Percentiles rank a stretch among this genome's conserved stretches.
phyloP scores from a whole-genome alignment of 768 basidiomycete species.

The Chalciporus piperatus region DNA sequence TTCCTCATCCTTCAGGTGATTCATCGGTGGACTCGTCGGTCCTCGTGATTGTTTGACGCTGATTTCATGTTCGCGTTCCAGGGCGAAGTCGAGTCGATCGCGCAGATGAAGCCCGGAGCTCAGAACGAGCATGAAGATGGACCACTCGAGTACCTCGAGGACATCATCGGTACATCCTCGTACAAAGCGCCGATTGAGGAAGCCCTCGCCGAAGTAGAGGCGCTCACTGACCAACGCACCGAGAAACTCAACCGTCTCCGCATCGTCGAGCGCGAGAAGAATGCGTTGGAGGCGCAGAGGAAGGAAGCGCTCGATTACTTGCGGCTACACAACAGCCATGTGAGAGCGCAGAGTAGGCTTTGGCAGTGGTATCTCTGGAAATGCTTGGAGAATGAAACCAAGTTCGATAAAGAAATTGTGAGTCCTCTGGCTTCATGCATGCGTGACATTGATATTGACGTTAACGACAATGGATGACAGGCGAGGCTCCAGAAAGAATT shows the following conservation, averaged over 20 bases:
- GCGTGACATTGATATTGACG: neutral
- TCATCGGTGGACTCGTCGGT: neutral
- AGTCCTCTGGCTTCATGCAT: conserved; percentile 20
- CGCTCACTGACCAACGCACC: conserved; percentile 74
- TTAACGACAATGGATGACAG: conserved; percentile 34
- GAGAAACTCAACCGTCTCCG: conserved; percentile 85
- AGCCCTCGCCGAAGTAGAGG: conserved; percentile 76
- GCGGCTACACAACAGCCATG: conserved; percentile 76
- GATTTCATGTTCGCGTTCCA: conserved; percentile 27
- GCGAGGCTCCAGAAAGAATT: conserved; percentile 56
- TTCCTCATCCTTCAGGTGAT: conserved; percentile 93
- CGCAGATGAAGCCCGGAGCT: conserved; percentile 98
- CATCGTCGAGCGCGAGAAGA: conserved; percentile 90
- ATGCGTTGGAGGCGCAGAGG: conserved; percentile 81
- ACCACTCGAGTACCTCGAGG: conserved; percentile 94
- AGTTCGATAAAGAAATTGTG: conserved; percentile 59
- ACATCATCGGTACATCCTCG: conserved; percentile 93
- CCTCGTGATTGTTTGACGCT: neutral
- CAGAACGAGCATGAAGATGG: conserved; percentile 93
- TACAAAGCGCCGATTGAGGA: conserved; percentile 90
- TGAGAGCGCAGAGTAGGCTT: conserved; percentile 66
- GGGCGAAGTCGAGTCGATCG: conserved; percentile 98
- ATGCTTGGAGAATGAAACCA: conserved; percentile 59
- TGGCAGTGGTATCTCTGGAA: conserved; percentile 85
- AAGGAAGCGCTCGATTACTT: conserved; percentile 88